Percentiles rank a stretch among this genome's conserved stretches.
These are phyloP conservation scores for Yamagishiella unicocca DNA, from an alignment of 139 green algal species.

Conservation along the genomic window DNA sequence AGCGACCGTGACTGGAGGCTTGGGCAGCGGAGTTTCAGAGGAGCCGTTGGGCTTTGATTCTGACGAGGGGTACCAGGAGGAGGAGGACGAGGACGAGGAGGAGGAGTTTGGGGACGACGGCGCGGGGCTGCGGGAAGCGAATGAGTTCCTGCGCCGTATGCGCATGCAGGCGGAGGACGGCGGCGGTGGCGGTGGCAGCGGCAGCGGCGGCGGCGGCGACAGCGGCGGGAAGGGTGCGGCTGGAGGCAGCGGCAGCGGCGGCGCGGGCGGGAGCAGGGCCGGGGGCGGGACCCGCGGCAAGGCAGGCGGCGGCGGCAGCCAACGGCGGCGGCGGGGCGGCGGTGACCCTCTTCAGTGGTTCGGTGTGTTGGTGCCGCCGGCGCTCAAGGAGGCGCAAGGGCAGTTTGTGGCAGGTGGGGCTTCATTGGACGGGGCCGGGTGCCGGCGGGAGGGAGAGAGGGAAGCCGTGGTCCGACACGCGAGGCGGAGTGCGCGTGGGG, in stretches of 20 bases:
- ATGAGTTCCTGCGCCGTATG: slow-evolving; percentile 11
- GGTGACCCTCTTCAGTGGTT: slow-evolving; percentile 59
- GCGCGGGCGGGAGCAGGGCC: background rate
- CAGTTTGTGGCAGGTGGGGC: slow-evolving; percentile 2
- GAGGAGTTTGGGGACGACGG: background rate
- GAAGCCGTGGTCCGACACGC: too few species aligned
- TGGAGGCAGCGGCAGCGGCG: background rate
- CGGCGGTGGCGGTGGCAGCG: background rate
- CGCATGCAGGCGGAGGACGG: background rate
- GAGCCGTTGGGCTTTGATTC: background rate
- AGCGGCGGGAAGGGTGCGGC: background rate
- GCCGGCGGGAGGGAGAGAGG: too few species aligned
- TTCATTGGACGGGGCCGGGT: too few species aligned
- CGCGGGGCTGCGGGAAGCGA: background rate
- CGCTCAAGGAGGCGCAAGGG: slow-evolving; percentile 49
- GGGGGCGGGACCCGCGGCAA: background rate
- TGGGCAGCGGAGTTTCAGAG: too few species aligned
- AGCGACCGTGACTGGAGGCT: background rate
- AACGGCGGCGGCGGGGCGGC: background rate
- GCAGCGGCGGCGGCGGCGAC: background rate
- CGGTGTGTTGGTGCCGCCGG: slow-evolving; percentile 51
- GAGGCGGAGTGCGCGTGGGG: too few species aligned
- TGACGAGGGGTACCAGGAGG: background rate
- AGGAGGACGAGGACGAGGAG: background rate
- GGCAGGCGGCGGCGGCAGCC: background rate